phyloP scores from a whole-genome alignment of 148 eudicot genomes.

The Gaultheria prostrata region DNA sequence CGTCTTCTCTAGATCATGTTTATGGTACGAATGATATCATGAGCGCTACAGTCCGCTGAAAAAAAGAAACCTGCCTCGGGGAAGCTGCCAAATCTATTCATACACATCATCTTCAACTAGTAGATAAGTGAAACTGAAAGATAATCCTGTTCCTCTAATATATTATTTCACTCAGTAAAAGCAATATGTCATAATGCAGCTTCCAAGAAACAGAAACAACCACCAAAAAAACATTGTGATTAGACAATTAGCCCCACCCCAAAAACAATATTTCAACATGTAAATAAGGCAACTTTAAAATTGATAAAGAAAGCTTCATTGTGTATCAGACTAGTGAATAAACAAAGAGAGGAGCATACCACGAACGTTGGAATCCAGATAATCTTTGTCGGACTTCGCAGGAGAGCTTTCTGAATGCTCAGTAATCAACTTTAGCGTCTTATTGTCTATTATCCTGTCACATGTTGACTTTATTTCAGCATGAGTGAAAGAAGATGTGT shows the following conservation, averaged over 20 bases:
- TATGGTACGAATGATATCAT: background rate
- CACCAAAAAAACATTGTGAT: background rate
- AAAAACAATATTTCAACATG: background rate
- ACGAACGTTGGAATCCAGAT: slow-evolving; percentile 58
- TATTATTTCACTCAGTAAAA: background rate
- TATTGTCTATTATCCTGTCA: slow-evolving; percentile 86
- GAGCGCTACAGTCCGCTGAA: background rate
- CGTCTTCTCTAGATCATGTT: background rate
- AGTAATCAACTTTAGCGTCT: slow-evolving; percentile 74
- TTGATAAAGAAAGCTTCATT: background rate
- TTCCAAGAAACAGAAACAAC: background rate
- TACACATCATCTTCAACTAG: background rate
- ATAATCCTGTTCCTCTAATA: background rate
- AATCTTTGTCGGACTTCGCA: slow-evolving; percentile 48
- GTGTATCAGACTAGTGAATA: background rate
- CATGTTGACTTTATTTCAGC: slow-evolving; percentile 20
- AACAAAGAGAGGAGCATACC: slow-evolving; percentile 43
- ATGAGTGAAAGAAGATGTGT: background rate
- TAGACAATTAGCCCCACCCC: background rate
- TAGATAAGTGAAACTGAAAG: background rate
- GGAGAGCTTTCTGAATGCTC: slow-evolving; percentile 66
- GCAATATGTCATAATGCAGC: background rate
- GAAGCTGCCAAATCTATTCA: background rate
- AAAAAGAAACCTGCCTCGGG: background rate
- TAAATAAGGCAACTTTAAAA: background rate